Base-by-base conservation (phyloP, 768 basidiomycete species). In the Zangia roseola region DNA sequence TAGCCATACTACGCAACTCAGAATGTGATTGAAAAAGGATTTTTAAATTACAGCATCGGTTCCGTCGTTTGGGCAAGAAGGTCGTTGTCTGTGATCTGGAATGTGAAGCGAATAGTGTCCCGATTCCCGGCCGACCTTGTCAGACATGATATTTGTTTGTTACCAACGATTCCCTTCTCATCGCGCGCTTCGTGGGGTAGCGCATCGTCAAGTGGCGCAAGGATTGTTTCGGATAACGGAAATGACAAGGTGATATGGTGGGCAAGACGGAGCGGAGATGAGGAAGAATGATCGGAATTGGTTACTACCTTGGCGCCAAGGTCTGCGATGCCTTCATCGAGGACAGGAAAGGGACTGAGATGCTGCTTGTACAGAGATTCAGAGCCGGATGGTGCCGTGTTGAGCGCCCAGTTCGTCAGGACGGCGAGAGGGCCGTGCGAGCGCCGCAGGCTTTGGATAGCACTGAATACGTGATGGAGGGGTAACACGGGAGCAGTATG, bases 321-420 rank as follows among this genome's bases (percentile, higher is more conserved):
- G 31, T 48, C 47, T 8, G 49, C 23, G 51, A 54, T 39, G 44
- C 37, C 47, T 24, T 52, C 47, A n/a, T 52, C 50, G 21, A 55
- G 41, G 16, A 64, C 57, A 10, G 76, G 78, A 50, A 74, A 75
- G 2, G 73, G 74, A 36, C 69, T 66, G 39, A 83, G 74, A 60
- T 82, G 81, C 53, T 82, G 84, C 43, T 64, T 74, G 64, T 77
- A 82, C 43, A 70, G 60, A 25, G 67, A 44, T 39, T 43, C 40
- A 7, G 57, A 33, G 37, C n/a, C 66, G 26, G 62, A 58, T 43
- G 50, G 25, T 30, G 47, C 45, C 13, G 59, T 39, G 38, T 65
- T 62, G 30, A 85, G 69, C 28, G 71, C 83, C 85, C 84, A 86
- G 59, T 82, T 86, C 7, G 84, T 82, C 35, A 88, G 53, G 43